Evolutionary conservation across 106 monocot species (phyloP).

Genomic region (Dendrobium nobile): DNA sequence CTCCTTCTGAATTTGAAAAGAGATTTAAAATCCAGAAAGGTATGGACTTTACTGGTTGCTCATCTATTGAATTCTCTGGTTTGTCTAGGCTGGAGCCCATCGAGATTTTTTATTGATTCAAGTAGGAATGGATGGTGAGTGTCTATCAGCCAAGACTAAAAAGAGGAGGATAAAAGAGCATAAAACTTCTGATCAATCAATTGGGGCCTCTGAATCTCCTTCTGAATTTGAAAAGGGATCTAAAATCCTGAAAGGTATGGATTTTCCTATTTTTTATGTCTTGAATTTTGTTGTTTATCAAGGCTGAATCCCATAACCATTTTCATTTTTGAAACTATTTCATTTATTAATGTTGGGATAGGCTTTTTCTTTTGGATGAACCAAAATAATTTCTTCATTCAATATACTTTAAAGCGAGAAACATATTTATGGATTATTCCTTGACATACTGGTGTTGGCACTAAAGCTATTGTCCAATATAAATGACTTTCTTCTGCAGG

Average conservation of each 20-base stretch:
- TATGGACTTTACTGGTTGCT: background rate
- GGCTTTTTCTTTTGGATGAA: no score
- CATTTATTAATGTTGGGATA: no score
- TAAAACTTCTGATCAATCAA: background rate
- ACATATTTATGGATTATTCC: no score
- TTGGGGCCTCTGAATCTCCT: background rate
- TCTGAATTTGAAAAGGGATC: background rate
- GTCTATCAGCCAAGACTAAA: background rate
- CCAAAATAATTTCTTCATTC: no score
- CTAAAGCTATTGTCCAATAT: no score
- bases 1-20: slow-evolving; percentile 1
- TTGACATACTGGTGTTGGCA: no score
- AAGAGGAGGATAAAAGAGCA: background rate
- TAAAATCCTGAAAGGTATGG: background rate
- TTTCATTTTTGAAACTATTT: background rate
- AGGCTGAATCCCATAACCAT: background rate
- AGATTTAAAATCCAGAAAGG: background rate
- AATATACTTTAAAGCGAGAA: no score
- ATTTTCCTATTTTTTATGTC: background rate
- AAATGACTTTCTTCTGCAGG: no score
- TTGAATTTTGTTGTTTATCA: background rate
- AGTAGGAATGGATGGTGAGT: background rate
- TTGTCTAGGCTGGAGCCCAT: background rate
- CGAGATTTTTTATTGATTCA: background rate
- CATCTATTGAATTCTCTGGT: background rate